Conservation (phyloP, 2,329 filamentous ascomycete genomes). For the Aspergillus texensis region DNA sequence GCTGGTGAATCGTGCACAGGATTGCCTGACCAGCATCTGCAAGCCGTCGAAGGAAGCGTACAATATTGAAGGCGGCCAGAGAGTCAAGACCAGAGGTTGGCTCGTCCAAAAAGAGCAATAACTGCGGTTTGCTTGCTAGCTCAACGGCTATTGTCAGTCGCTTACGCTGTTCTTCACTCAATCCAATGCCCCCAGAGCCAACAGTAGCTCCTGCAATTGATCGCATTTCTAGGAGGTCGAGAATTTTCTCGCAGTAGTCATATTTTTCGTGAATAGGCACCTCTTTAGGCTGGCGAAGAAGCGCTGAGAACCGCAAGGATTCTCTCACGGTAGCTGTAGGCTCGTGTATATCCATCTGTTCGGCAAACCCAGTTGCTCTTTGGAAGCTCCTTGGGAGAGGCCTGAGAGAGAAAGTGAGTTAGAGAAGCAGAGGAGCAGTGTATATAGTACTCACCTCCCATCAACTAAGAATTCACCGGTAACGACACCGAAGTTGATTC, state of each 20-base stretch:
- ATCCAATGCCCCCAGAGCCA: conserved; percentile 60
- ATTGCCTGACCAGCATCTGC: conserved; percentile 82
- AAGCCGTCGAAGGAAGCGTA: conserved; percentile 63
- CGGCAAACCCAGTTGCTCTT: conserved; percentile 56
- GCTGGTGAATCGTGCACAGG: conserved; percentile 89
- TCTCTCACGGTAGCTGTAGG: conserved; percentile 68
- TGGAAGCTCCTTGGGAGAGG: conserved; percentile 54
- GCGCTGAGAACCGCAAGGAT: conserved; percentile 66
- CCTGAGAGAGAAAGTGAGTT: conserved; percentile 20
- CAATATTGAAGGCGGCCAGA: conserved; percentile 67
- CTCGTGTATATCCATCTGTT: conserved; percentile 70
- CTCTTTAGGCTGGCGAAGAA: conserved; percentile 63
- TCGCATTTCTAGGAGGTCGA: conserved; percentile 70
- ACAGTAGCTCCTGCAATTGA: conserved; percentile 67
- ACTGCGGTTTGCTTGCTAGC: conserved; percentile 62
- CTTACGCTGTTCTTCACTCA: conserved; percentile 69
- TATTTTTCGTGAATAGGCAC: conserved; percentile 64
- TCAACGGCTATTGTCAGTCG: conserved; percentile 67
- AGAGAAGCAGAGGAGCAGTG: background rate
- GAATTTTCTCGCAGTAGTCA: conserved; percentile 68
- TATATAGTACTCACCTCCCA: conserved; percentile 37
- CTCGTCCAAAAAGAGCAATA: conserved; percentile 65
- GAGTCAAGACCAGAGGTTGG: conserved; percentile 69
- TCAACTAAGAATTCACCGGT: conserved; percentile 50
- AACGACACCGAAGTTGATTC: conserved; percentile 48